phyloP scores from a whole-genome alignment of 2,329 filamentous ascomycete species.

The Phyllachora maydis region DNA sequence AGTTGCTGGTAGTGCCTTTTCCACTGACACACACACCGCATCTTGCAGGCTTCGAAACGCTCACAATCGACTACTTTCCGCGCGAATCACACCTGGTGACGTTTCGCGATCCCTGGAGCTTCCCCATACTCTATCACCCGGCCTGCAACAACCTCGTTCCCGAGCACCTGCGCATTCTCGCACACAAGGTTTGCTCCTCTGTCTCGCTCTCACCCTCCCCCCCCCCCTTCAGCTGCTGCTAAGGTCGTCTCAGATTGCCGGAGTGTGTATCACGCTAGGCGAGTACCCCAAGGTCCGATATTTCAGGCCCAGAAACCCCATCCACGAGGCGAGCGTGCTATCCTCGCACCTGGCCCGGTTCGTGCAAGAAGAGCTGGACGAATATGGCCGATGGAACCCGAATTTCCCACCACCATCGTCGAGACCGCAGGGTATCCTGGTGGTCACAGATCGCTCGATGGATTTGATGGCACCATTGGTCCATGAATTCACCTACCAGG shows the following conservation, averaged over 20 bases:
- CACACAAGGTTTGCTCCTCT: conserved; percentile 76
- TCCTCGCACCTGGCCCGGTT: conserved; percentile 79
- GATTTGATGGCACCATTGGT: conserved; percentile 72
- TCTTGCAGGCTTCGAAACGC: conserved; percentile 49
- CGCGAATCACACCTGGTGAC: conserved; percentile 81
- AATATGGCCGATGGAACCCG: conserved; percentile 66
- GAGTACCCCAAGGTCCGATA: conserved; percentile 90
- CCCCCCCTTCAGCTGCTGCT: background rate
- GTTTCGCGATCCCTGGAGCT: conserved; percentile 90
- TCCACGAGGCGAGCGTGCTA: conserved; percentile 74
- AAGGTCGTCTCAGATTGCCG: conserved; percentile 45
- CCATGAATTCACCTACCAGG: conserved; percentile 96
- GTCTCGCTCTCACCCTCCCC: background rate
- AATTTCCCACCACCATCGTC: conserved; percentile 66
- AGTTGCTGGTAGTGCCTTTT: too few relatives aligned
- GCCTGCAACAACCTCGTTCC: conserved; percentile 69
- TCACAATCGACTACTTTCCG: conserved; percentile 78
- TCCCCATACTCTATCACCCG: conserved; percentile 80
- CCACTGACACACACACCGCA: too few relatives aligned
- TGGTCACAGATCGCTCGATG: conserved; percentile 85
- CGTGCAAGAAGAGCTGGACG: conserved; percentile 77
- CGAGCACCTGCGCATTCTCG: conserved; percentile 63
- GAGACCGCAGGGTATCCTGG: conserved; percentile 60
- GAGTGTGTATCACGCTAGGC: conserved; percentile 76
- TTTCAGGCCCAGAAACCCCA: conserved; percentile 53